Conservation (phyloP, 1,284 basidiomycete species). For the Pisolithus thermaeus region DNA sequence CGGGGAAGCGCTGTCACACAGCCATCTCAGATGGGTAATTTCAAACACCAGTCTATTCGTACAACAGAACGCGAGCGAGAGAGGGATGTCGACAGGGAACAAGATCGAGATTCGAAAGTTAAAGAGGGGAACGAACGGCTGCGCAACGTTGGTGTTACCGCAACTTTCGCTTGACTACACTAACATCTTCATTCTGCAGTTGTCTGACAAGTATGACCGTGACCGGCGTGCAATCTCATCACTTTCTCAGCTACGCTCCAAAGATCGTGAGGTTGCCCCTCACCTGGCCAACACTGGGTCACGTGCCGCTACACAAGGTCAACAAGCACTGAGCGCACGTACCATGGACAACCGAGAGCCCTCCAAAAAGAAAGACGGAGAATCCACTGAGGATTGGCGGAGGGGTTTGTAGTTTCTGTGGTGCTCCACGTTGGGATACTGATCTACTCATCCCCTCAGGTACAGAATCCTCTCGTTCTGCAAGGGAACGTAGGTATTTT, state of each 20-base stretch:
- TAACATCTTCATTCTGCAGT: conserved; percentile 33
- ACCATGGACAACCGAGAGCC: conserved; percentile 53
- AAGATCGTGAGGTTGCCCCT: conserved; percentile 65
- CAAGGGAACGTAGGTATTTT: conserved; percentile 51
- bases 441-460: conserved; percentile 25
- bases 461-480: conserved; percentile 43
- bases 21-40: conserved; percentile 85
- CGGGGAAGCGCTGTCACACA: conserved; percentile 62
- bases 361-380: conserved; percentile 62
- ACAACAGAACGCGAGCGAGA: conserved; percentile 61
- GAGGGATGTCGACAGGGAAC: conserved; percentile 53
- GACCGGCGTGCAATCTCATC: conserved; percentile 60
- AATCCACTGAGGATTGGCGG: conserved; percentile 74
- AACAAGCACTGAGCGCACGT: conserved; percentile 38
- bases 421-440: conserved; percentile 4
- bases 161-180: background rate
- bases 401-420: conserved; percentile 46
- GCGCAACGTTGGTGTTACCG: conserved; percentile 52
- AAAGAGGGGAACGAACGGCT: conserved; percentile 73
- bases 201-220: conserved; percentile 81
- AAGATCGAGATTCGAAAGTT: conserved; percentile 59
- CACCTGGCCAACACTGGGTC: conserved; percentile 46
- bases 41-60: conserved; percentile 77
- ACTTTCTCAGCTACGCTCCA: conserved; percentile 42
- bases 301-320: conserved; percentile 37